Conservation (phyloP, 2,329 filamentous ascomycete genomes). For the Aspergillus neoniger region DNA sequence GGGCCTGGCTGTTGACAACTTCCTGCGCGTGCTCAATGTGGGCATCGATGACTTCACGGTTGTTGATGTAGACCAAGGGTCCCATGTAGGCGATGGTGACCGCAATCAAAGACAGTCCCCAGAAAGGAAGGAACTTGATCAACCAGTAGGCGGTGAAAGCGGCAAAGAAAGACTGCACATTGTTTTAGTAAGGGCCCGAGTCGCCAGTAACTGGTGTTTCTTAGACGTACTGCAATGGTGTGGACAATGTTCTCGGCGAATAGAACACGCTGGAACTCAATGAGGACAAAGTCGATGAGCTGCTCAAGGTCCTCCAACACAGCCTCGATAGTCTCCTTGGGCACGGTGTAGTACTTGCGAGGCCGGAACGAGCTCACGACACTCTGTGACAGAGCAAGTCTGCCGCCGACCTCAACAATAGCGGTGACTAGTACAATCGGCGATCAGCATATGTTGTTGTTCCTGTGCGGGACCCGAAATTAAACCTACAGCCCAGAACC, state of each 20-base stretch:
- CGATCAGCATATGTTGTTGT: constrained; percentile 24
- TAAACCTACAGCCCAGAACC: constrained; percentile 57
- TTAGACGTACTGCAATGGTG: constrained; percentile 59
- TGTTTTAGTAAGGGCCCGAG: background rate
- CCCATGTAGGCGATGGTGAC: constrained; percentile 60
- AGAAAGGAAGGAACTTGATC: constrained; percentile 66
- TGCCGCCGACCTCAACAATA: constrained; percentile 59
- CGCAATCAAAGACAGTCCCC: constrained; percentile 62
- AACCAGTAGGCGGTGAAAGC: constrained; percentile 64
- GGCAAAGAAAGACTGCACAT: constrained; percentile 57
- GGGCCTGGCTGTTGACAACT: constrained; percentile 59
- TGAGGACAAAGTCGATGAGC: constrained; percentile 68
- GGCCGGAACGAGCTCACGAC: constrained; percentile 63
- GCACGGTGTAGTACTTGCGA: constrained; percentile 66
- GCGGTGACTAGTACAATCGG: constrained; percentile 51
- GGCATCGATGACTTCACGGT: constrained; percentile 64
- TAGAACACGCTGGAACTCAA: constrained; percentile 66
- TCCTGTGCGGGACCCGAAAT: background rate
- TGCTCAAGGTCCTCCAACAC: constrained; percentile 64
- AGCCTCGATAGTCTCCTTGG: constrained; percentile 64
- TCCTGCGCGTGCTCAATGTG: constrained; percentile 58
- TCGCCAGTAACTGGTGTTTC: background rate
- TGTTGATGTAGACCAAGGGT: constrained; percentile 65
- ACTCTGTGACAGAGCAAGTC: constrained; percentile 58
- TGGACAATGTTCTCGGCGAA: constrained; percentile 66